A percentile compares a stretch with the other conserved stretches of the same genome.
These are phyloP conservation scores for Seminavis robusta DNA, from an alignment of 108 stramenopile genomes.

Conservation along the genomic window DNA sequence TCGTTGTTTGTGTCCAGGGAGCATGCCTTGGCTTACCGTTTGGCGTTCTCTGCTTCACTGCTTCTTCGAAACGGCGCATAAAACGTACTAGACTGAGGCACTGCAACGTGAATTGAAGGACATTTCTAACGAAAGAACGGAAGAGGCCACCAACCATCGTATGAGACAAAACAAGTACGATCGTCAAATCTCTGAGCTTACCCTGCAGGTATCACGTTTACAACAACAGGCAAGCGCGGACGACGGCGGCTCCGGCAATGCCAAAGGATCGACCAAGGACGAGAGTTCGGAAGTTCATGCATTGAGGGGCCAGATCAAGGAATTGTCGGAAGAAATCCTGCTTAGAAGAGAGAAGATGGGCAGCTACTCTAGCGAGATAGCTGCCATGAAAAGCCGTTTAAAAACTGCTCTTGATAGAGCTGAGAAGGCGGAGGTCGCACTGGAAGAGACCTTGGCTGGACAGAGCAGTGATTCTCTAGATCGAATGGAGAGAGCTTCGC, in stretches of 20 bases:
- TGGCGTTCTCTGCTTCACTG: too few species aligned
- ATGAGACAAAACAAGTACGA: conserved; percentile 58
- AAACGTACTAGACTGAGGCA: conserved; percentile 38
- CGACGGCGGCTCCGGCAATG: conserved; percentile 7
- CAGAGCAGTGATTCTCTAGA: background rate
- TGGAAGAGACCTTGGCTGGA: conserved; percentile 17
- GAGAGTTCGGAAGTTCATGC: conserved; percentile 44
- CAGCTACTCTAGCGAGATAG: conserved; percentile 40
- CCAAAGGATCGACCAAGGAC: conserved; percentile 11
- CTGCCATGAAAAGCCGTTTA: conserved; percentile 64
- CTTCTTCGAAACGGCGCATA: conserved; percentile 48
- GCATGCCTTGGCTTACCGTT: too few species aligned
- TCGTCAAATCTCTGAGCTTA: conserved; percentile 65
- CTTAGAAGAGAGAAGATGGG: conserved; percentile 62
- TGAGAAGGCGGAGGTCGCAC: conserved; percentile 51
- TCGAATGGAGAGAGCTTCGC: conserved; percentile 4
- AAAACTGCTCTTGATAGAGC: conserved; percentile 55
- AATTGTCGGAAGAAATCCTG: conserved; percentile 69
- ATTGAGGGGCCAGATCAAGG: conserved; percentile 58
- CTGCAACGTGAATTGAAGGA: conserved; percentile 63
- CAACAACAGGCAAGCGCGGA: conserved; percentile 35
- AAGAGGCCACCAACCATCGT: conserved; percentile 52
- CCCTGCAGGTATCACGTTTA: conserved; percentile 34
- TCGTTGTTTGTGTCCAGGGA: too few species aligned
- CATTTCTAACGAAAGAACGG: conserved; percentile 63